Base-by-base conservation (phyloP, 805 yeast species). In the Metschnikowia similis region DNA sequence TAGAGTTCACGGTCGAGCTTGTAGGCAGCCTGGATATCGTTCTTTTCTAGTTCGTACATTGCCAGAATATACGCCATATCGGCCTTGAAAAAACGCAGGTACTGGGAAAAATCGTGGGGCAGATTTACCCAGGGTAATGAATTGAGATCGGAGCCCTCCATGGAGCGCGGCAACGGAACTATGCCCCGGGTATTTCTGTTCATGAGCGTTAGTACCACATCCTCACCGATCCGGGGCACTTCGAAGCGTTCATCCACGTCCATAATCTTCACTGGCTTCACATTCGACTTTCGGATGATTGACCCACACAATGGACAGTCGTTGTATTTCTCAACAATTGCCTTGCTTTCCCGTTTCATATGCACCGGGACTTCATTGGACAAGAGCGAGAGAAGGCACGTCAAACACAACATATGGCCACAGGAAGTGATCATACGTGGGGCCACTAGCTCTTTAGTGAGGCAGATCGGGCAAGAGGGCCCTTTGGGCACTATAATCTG, bases 361-460 rank as follows among this genome's bases (percentile, higher is more conserved):
- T 65, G 65, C 17, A 57, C 59, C 1, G 78, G 78, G 2, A 73
- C 65, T 49, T 73, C 76, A 16, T 84, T 81, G 35, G 80, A 86
- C 40, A 89, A 70, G 59, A 87, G 80, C 41, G 90, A 80, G 48
- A 90, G 65, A 30, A 92, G 66, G 65, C 99, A 94, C 11, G 90
- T 81, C 48, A 81, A 75, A 63, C 99, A 94, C 61, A 94, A 81
- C 13, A 90, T 77, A 63, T 94, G 99, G 5, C 99, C 99, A 70
- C 99, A 94, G 10, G 83, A 78, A 4, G 75, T 70, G 29, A 89
- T 83, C 98, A 94, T 95, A 48, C 98, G 74, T 2, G 99, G 97
- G 0, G 97, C 97, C 14, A 87, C 80, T 11, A 94, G 87, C 11
- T 83, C 84, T 45, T 89, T 95, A 31, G 84, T 77, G 11, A 94